These are phyloP conservation scores for Basipetospora sp. DNA, from an alignment of 2,329 filamentous ascomycete species.

Conservation along the genomic window DNA sequence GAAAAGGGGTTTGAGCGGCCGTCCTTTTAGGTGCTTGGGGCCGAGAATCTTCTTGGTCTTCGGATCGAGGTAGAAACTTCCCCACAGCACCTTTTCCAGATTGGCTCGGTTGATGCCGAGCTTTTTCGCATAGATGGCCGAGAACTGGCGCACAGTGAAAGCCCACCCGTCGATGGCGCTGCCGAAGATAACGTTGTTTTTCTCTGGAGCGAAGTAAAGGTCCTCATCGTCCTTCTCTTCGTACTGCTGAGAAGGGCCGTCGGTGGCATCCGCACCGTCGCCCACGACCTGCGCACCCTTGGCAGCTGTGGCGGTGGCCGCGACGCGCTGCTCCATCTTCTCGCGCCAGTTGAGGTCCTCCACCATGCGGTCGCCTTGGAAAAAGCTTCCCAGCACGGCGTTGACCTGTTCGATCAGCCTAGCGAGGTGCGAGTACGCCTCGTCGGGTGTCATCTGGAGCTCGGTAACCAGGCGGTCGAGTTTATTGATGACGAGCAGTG, in stretches of 20 bases:
- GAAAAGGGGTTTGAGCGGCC: conserved; percentile 88
- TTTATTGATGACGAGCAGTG: conserved; percentile 92
- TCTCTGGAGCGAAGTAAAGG: conserved; percentile 93
- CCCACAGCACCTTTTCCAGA: conserved; percentile 91
- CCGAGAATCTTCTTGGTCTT: conserved; percentile 90
- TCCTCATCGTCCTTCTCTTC: conserved; percentile 92
- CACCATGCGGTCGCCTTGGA: conserved; percentile 96
- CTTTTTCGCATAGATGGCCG: conserved; percentile 87
- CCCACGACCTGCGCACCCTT: conserved; percentile 31
- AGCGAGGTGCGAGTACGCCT: conserved; percentile 78
- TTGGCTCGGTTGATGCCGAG: conserved; percentile 78
- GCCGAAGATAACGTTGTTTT: conserved; percentile 97
- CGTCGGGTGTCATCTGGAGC: conserved; percentile 77
- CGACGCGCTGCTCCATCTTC: conserved; percentile 73
- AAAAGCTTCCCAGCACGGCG: conserved; percentile 91
- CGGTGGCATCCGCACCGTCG: not conserved
- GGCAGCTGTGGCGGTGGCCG: conserved; percentile 33
- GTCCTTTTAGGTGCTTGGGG: conserved; percentile 81
- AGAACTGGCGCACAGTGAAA: conserved; percentile 90
- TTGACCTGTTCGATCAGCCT: conserved; percentile 92
- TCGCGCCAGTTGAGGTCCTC: conserved; percentile 94
- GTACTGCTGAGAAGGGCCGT: conserved; percentile 31
- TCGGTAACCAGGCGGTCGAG: conserved; percentile 91
- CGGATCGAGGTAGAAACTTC: conserved; percentile 88
- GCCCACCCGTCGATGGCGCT: conserved; percentile 98